Conservation (phyloP, 495 filamentous ascomycete species). For the Tetracladium setigerum region DNA sequence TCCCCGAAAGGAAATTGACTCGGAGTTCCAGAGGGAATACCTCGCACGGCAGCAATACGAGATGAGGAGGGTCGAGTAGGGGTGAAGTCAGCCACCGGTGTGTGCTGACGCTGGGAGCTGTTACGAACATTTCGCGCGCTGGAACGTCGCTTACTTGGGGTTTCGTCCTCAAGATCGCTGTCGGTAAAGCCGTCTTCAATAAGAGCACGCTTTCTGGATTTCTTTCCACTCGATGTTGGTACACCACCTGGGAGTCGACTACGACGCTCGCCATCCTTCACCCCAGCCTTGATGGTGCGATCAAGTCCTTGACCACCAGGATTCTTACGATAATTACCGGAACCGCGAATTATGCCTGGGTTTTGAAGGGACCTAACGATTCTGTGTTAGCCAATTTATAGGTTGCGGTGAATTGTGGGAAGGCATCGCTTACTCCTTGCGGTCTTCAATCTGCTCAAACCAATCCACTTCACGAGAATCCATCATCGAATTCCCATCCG, state of each 20-base stretch:
- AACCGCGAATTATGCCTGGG: constrained; percentile 12
- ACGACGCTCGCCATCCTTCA: not conserved
- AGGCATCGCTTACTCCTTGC: constrained; percentile 1
- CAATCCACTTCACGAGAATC: constrained; percentile 18
- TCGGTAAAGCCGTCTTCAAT: no score
- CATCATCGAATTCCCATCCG: constrained; percentile 2
- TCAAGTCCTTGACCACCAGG: not conserved
- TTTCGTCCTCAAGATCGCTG: no score
- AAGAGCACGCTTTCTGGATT: not conserved
- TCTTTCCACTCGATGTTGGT: not conserved
- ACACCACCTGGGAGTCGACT: not conserved
- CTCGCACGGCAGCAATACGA: no score
- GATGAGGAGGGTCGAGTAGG: no score
- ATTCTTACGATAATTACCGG: constrained; percentile 13
- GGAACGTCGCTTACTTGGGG: no score
- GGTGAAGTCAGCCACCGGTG: no score
- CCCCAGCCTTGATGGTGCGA: not conserved
- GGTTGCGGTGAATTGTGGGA: no score
- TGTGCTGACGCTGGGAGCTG: no score
- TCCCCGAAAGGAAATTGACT: no score
- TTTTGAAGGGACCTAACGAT: not conserved
- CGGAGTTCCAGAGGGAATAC: no score
- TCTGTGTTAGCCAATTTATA: not conserved
- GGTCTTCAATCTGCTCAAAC: constrained; percentile 23
- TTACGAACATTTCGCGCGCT: no score